Evolutionary conservation across 805 yeast genomes (phyloP), one percentile per base, ranked within the genome.

Genomic region (Candida germanica): DNA sequence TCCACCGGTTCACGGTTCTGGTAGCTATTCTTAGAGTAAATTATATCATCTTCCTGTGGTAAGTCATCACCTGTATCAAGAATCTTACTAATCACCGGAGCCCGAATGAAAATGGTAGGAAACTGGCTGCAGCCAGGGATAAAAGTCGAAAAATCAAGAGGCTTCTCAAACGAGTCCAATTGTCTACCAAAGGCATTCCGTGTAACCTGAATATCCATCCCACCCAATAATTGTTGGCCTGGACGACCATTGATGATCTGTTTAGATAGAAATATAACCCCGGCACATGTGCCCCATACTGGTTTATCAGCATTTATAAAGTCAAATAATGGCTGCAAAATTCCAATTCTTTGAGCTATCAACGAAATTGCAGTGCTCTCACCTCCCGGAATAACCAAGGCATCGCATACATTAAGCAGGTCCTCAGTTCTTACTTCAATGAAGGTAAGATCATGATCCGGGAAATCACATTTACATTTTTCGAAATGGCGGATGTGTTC

Each of bases 271-370:
- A 83, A 69, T 34, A 85, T 84, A 47, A 85, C 61, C 2, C 94
- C 94, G 3, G 94, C 94, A 58, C 94, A 85, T 1, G 94, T 85
- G 0, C 94, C 94, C 94, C 94, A 85, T 9, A 78, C 72, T 1
- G 85, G 79, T 42, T 72, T 74, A 14, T 61, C 59, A 6, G 70
- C 60, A 31, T 70, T 65, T 16, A 79, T 75, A 53, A 73, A 77
- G 9, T 62, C 52, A 26, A 67, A 57, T 36, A 84, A 59, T 2
- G 83, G 82, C 17, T 69, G 66, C 13, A 80, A 59, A 48, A 84
- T 51, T 1, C 75, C 73, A 0, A 79, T 72, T 36, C 87, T 61
- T 52, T 82, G 83, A 1, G 91, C 83, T 23, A 84, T 75, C 19
- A 81, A 61, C 0, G 89, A 79, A 45, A 85, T 83, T 3, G 86